phyloP scores from a whole-genome alignment of 2,329 filamentous ascomycete genomes.

The Penicillium sp. region DNA sequence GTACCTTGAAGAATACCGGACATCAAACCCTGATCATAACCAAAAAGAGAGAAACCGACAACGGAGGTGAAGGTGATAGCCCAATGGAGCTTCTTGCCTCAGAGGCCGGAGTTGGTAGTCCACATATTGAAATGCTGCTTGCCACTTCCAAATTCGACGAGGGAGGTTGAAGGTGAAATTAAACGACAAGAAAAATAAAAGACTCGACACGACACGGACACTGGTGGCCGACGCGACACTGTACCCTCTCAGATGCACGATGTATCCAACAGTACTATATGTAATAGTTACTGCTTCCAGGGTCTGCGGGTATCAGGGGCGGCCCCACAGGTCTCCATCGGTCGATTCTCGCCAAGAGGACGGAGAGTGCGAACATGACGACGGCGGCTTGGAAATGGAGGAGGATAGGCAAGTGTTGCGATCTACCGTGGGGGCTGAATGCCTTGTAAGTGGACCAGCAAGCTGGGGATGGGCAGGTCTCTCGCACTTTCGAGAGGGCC shows the following conservation, averaged over 20 bases:
- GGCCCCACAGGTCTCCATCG: constrained; percentile 3
- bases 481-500: neutral
- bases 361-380: constrained; percentile 3
- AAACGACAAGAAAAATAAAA: neutral
- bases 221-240: neutral
- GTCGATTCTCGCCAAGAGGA: neutral
- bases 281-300: no score
- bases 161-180: constrained; percentile 3
- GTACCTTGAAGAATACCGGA: constrained; percentile 24
- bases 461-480: neutral
- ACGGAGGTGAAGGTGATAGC: constrained; percentile 29
- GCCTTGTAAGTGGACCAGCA: neutral
- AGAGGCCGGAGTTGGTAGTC: constrained; percentile 26
- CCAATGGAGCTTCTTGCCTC: constrained; percentile 23
- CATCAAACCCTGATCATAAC: constrained; percentile 32
- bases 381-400: constrained; percentile 5
- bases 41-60: constrained; percentile 54
- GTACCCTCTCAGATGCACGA: neutral
- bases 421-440: neutral
- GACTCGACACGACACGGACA: neutral
- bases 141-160: neutral
- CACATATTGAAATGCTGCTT: constrained; percentile 22
- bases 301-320: neutral
- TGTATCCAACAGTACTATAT: no score
- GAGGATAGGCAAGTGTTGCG: neutral